Evolutionary conservation across 2,329 filamentous ascomycete species (phyloP).

Genomic region (Phaeoacremonium minimum): DNA sequence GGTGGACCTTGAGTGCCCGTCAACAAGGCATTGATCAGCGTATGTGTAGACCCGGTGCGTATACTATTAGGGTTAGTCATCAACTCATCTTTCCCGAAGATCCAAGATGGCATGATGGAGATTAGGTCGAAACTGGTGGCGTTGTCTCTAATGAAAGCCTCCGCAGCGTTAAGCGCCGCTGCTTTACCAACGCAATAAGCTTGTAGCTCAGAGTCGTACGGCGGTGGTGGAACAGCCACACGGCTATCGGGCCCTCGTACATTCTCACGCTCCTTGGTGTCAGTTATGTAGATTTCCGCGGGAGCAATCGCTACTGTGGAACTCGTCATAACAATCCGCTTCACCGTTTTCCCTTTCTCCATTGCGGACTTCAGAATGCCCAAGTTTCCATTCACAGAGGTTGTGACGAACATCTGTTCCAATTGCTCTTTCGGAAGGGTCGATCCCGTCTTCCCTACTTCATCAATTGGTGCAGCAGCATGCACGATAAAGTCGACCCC

Average conservation of each 20-base stretch:
- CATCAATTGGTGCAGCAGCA: conserved; percentile 16
- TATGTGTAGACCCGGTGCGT: background rate
- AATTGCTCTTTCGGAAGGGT: conserved; percentile 13
- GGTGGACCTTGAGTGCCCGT: no score
- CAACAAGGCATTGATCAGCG: no score
- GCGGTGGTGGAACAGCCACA: conserved; percentile 1
- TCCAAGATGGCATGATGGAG: background rate
- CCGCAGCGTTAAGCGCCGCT: conserved; percentile 3
- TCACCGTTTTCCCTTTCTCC: conserved; percentile 11
- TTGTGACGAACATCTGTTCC: conserved; percentile 2
- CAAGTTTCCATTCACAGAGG: background rate
- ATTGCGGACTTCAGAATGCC: background rate
- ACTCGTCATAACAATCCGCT: conserved; percentile 20
- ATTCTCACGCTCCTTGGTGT: background rate
- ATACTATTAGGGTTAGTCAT: background rate
- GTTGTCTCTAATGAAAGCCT: background rate
- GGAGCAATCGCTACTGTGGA: conserved; percentile 18
- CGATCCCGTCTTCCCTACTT: conserved; percentile 2
- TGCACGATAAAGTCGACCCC: conserved; percentile 21
- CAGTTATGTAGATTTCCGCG: conserved; percentile 5
- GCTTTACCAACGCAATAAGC: conserved; percentile 11
- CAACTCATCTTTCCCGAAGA: background rate
- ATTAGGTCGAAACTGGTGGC: background rate
- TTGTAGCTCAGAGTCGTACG: conserved; percentile 7
- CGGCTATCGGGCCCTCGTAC: no score